Evolutionary conservation across 768 basidiomycete genomes (phyloP).

Genomic region (Suillus paluster): DNA sequence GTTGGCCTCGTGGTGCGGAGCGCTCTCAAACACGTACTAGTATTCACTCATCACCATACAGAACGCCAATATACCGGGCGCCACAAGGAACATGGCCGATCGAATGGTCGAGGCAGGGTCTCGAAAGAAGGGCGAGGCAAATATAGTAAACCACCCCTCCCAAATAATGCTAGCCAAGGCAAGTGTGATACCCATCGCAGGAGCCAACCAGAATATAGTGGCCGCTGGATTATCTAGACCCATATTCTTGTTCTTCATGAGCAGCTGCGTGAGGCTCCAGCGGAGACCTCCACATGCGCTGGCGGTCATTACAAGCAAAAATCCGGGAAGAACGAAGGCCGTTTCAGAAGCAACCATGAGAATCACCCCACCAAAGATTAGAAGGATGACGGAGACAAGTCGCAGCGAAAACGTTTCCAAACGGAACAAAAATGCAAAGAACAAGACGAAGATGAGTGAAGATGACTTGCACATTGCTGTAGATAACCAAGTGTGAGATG

Average conservation of each 20-base stretch:
- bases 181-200: slow-evolving; percentile 81
- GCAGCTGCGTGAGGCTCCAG: slow-evolving; percentile 93
- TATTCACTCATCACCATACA: slow-evolving; percentile 97
- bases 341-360: slow-evolving; percentile 97
- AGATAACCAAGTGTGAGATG: slow-evolving; percentile 5
- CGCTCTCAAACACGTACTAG: slow-evolving; percentile 77
- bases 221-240: slow-evolving; percentile 93
- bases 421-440: slow-evolving; percentile 92
- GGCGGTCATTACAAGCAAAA: slow-evolving; percentile 85
- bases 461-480: slow-evolving; percentile 99
- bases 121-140: slow-evolving; percentile 71
- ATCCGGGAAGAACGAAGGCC: slow-evolving; percentile 79
- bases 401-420: slow-evolving; percentile 88
- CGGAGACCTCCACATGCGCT: slow-evolving; percentile 91
- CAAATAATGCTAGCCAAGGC: slow-evolving; percentile 66
- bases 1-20: slow-evolving; percentile 37
- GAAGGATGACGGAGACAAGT: slow-evolving; percentile 84
- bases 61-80: slow-evolving; percentile 89
- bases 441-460: slow-evolving; percentile 92
- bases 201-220: slow-evolving; percentile 93
- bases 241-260: slow-evolving; percentile 80
- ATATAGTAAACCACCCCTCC: slow-evolving; percentile 78
- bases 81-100: slow-evolving; percentile 69
- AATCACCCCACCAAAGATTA: slow-evolving; percentile 91
- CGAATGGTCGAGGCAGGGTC: slow-evolving; percentile 50